phyloP scores from a whole-genome alignment of 2,329 filamentous ascomycete species.

The Cephalotrichum gorgonifer region DNA sequence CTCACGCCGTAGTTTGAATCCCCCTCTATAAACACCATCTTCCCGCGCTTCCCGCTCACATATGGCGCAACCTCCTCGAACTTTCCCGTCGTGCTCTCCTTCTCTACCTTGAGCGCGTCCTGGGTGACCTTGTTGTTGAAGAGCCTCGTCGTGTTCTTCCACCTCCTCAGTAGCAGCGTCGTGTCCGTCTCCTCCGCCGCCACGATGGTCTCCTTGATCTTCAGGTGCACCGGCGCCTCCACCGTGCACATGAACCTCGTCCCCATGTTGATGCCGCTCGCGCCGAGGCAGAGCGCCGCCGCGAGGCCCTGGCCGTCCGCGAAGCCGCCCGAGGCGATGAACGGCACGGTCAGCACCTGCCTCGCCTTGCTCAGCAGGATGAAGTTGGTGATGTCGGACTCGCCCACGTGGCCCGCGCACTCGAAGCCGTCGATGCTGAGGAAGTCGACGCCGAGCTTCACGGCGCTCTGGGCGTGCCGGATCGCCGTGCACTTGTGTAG shows the following conservation, averaged over 20 bases:
- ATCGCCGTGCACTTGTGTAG: constrained; percentile 98
- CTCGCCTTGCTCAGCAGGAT: constrained; percentile 77
- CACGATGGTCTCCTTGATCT: constrained; percentile 91
- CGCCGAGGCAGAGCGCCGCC: constrained; percentile 79
- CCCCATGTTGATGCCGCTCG: constrained; percentile 96
- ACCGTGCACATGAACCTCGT: constrained; percentile 95
- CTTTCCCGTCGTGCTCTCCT: constrained; percentile 70
- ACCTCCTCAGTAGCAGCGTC: constrained; percentile 73
- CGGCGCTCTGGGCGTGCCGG: constrained; percentile 78
- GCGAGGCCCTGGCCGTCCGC: constrained; percentile 90
- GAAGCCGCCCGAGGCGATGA: constrained; percentile 93
- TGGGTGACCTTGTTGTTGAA: constrained; percentile 84
- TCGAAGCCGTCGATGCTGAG: constrained; percentile 96
- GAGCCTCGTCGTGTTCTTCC: constrained; percentile 84
- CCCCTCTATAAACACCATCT: constrained; percentile 85
- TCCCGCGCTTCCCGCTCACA: constrained; percentile 83
- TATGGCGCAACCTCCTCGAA: constrained; percentile 81
- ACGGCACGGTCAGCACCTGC: constrained; percentile 75
- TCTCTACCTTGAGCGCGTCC: constrained; percentile 74
- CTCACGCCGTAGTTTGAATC: constrained; percentile 82
- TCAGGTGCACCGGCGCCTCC: constrained; percentile 83
- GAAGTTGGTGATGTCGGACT: constrained; percentile 82
- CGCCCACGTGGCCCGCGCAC: constrained; percentile 83
- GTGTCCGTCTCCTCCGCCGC: constrained; percentile 84
- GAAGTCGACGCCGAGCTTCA: constrained; percentile 94